Evolutionary conservation across 179 eudicot genomes (phyloP), one percentile per base, ranked within the genome.

Genomic region (Silene coronaria): DNA sequence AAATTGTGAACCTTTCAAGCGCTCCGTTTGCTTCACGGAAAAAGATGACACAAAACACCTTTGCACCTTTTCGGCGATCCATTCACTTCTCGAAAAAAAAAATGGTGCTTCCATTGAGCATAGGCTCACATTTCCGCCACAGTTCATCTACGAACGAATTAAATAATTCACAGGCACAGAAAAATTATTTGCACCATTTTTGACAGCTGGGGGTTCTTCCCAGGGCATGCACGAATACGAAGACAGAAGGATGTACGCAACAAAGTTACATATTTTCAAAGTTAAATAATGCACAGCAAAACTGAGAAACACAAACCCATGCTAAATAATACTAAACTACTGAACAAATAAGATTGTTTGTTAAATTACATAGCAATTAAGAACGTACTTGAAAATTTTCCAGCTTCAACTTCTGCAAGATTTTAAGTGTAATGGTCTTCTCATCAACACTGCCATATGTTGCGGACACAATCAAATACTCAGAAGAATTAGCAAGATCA

Each of bases 371-470:
- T 32, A 58, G 60, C 58, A 58, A 14, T 55, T 48, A 11, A 75
- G 80, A 77, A 75, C 80, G 66, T 81, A 94, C 99, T 87, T 95
- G 99, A 79, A 84, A 95, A 82, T 95, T 95, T 81, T 85, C 91
- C 75, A 95, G 93, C 84, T 85, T 87, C 77, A 95, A 68, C 76
- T 87, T 95, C 87, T 85, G 86, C 57, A 95, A 83, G 80, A 95
- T 91, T 82, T 87, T 90, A 72, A 82, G 88, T 0, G 99, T 82
- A 59, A 87, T 86, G 28, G 82, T 79, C 79, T 88, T 89, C 77
- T 87, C 99, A 76, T 95, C 95, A 80, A 82, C 85, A 79, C 99
- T 95, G 74, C 71, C 70, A 74, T 17, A 76, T 30, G 23, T 71
- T 5, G 73, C 36, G 9, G 28, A 72, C 6, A 73, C 45, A 59